Conservation (phyloP, 495 filamentous ascomycete genomes). For the Oidiodendron maius region DNA sequence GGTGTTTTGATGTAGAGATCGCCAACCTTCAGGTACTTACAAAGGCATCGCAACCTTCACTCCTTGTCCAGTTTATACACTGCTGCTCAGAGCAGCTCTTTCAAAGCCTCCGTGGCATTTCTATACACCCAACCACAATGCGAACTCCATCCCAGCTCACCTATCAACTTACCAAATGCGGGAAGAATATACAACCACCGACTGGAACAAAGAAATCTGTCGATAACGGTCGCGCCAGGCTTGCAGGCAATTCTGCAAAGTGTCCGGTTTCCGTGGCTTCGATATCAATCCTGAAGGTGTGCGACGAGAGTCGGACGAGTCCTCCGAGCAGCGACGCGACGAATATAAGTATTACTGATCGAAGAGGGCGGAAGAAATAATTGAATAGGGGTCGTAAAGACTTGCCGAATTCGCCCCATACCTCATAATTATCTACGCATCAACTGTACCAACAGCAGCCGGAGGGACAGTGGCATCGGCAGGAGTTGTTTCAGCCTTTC, state of each 20-base stretch:
- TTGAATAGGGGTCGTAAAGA: slow-evolving; percentile 9
- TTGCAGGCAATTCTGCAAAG: slow-evolving; percentile 15
- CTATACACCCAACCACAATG: background rate
- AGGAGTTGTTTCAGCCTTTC: slow-evolving; percentile 25
- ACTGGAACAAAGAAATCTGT: slow-evolving; percentile 15
- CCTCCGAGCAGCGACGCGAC: background rate
- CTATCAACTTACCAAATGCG: slow-evolving; percentile 15
- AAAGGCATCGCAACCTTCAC: slow-evolving; percentile 7
- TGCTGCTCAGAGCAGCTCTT: background rate
- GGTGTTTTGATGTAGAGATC: slow-evolving; percentile 11
- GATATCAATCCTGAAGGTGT: slow-evolving; percentile 2
- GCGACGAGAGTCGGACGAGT: background rate
- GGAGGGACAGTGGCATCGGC: slow-evolving; percentile 18
- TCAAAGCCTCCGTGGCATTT: background rate
- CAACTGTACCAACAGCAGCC: slow-evolving; percentile 13
- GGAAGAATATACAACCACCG: background rate
- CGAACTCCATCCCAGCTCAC: slow-evolving; percentile 5
- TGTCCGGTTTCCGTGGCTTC: slow-evolving; percentile 5
- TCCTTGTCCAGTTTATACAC: background rate
- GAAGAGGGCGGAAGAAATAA: slow-evolving; percentile 10
- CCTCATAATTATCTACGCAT: slow-evolving; percentile 7
- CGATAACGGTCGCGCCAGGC: slow-evolving; percentile 4
- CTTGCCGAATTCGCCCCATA: slow-evolving; percentile 7
- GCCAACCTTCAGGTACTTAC: slow-evolving; percentile 22
- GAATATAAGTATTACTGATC: too few species aligned